Conservation (phyloP, 805 yeast genomes). For the Zygosaccharomyces siamensis region DNA sequence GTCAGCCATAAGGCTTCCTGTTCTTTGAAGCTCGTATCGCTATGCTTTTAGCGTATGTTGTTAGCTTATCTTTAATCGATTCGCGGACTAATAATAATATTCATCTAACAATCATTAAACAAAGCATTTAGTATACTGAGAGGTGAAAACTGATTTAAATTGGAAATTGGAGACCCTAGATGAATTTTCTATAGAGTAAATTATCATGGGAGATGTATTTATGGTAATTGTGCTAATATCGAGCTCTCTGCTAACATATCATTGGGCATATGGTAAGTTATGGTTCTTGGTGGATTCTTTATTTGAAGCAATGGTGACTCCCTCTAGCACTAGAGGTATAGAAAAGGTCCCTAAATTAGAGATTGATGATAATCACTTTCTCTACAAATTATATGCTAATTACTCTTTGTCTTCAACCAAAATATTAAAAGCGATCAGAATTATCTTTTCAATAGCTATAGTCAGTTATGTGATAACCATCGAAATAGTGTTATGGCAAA, state of each 20-base stretch:
- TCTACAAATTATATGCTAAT: conserved; percentile 29
- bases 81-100: background rate
- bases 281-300: conserved; percentile 18
- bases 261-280: conserved; percentile 11
- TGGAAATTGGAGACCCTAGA: background rate
- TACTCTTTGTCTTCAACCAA: conserved; percentile 30
- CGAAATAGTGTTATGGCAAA: conserved; percentile 34
- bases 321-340: conserved; percentile 6
- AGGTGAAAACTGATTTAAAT: background rate
- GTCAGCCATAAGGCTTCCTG: background rate
- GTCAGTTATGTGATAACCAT: conserved; percentile 27
- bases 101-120: background rate
- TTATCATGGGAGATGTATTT: conserved; percentile 12
- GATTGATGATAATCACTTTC: conserved; percentile 18
- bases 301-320: conserved; percentile 22
- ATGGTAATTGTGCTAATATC: conserved; percentile 8
- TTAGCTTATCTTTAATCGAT: background rate
- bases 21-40: background rate
- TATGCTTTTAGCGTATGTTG: background rate
- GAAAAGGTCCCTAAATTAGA: conserved; percentile 12
- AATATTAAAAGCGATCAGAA: conserved; percentile 17
- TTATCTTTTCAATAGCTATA: conserved; percentile 28
- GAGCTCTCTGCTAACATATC: conserved; percentile 7
- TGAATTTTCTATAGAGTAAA: background rate
- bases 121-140: background rate